Evolutionary conservation across 108 stramenopile species (phyloP).

Genomic region (Skeletonema potamos): DNA sequence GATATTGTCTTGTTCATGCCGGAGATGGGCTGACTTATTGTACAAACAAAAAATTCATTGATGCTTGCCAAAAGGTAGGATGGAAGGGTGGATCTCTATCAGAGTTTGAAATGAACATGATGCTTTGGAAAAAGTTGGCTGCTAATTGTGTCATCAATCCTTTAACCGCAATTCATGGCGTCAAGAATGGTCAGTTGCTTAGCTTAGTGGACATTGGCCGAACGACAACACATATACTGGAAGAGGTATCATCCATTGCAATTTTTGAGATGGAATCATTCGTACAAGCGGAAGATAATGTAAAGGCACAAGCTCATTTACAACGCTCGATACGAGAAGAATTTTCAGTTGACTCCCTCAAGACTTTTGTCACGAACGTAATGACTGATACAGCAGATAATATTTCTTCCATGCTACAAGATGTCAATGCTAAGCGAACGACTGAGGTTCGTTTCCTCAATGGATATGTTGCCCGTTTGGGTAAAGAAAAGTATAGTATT

Average conservation of each 20-base stretch:
- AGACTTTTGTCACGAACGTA: constrained; percentile 56
- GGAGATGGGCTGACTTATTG: constrained; percentile 34
- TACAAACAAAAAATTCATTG: constrained; percentile 19
- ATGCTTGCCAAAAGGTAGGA: constrained; percentile 10
- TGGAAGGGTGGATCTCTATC: constrained; percentile 11
- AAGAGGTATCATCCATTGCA: constrained; percentile 42
- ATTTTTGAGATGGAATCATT: constrained; percentile 17
- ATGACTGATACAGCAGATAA: constrained; percentile 66
- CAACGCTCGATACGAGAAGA: not conserved
- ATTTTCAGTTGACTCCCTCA: constrained; percentile 18
- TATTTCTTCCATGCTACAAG: constrained; percentile 81
- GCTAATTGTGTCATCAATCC: constrained; percentile 82
- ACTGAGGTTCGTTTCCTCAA: constrained; percentile 85
- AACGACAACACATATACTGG: constrained; percentile 12
- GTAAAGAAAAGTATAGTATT: constrained; percentile 45
- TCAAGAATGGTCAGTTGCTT: constrained; percentile 32
- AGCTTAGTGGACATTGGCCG: not conserved
- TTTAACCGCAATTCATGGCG: constrained; percentile 51
- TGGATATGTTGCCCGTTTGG: constrained; percentile 66
- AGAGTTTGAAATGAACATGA: constrained; percentile 38
- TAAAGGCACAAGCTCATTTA: not conserved
- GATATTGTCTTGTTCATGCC: constrained; percentile 33
- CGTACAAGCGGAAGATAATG: not conserved
- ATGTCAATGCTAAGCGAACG: constrained; percentile 36
- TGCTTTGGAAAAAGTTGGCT: constrained; percentile 77